Percentiles rank a stretch among this genome's conserved stretches.
phyloP scores from a whole-genome alignment of 2,329 filamentous ascomycete genomes.

The Ophiostoma perfectum region DNA sequence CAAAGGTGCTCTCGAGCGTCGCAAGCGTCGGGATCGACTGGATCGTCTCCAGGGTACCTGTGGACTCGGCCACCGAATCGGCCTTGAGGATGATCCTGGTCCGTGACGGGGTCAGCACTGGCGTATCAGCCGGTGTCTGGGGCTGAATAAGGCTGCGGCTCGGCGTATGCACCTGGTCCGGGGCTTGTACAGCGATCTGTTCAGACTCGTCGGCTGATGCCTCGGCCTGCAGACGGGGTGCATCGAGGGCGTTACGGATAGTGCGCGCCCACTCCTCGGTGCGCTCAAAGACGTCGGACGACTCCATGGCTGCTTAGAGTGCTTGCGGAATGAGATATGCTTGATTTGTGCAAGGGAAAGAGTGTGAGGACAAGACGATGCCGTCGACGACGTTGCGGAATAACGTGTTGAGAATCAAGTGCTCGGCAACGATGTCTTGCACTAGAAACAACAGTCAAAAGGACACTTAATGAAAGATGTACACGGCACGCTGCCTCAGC shows the following conservation, averaged over 20 bases:
- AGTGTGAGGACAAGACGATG: background rate
- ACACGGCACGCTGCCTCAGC: background rate
- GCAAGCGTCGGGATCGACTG: background rate
- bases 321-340: background rate
- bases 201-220: constrained; percentile 54
- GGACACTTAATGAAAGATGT: too few relatives aligned
- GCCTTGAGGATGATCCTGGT: constrained; percentile 11
- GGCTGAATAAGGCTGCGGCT: background rate
- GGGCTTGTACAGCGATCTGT: background rate
- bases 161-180: background rate
- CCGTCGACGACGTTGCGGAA: background rate
- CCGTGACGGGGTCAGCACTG: constrained; percentile 15
- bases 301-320: background rate
- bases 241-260: constrained; percentile 48
- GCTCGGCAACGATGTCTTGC: background rate
- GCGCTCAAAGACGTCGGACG: constrained; percentile 16
- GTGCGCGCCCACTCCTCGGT: constrained; percentile 59
- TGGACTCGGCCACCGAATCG: background rate
- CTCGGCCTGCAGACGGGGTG: constrained; percentile 39
- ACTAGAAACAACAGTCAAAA: background rate
- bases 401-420: background rate
- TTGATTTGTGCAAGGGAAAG: too few relatives aligned
- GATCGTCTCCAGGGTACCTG: background rate
- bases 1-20: constrained; percentile 16
- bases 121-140: constrained; percentile 7